Conservation (phyloP, 2,329 filamentous ascomycete species). For the Diaporthe vaccinii region DNA sequence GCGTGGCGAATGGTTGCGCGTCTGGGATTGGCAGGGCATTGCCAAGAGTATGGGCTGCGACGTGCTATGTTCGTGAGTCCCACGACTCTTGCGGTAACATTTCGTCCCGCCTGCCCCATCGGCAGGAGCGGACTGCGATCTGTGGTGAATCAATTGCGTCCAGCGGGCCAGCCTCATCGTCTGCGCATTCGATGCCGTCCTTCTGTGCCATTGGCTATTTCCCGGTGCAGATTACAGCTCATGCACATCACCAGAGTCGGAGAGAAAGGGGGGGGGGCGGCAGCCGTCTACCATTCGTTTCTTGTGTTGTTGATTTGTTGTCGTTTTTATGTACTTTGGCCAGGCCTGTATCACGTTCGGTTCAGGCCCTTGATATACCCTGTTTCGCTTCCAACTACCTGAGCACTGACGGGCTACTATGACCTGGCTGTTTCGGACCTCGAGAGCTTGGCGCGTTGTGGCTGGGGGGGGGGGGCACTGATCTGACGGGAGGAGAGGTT, state of each 20-base stretch:
- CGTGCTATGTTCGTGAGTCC: conserved; percentile 62
- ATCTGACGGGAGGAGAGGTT: neutral
- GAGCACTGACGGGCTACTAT: neutral
- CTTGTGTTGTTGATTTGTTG: neutral
- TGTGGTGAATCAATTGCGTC: neutral
- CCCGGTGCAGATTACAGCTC: neutral
- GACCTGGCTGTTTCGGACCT: neutral
- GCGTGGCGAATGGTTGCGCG: conserved; percentile 66
- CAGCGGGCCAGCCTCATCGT: neutral
- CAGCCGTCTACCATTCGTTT: conserved; percentile 24
- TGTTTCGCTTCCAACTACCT: conserved; percentile 30
- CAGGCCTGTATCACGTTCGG: conserved; percentile 26
- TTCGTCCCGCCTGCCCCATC: neutral
- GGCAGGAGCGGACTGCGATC: neutral
- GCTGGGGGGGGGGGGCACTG: neutral
- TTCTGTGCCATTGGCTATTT: neutral
- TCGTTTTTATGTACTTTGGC: conserved; percentile 17
- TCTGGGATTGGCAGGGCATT: conserved; percentile 76
- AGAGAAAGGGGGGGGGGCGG: neutral
- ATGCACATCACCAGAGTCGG: neutral
- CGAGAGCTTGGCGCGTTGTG: neutral
- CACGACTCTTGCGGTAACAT: too few species aligned
- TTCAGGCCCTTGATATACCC: conserved; percentile 34
- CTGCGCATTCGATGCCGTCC: neutral
- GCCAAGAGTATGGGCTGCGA: conserved; percentile 67